Evolutionary conservation across 1,139 yeast species (phyloP), one percentile per base, ranked within the genome.

Genomic region (Nakaseomyces delphensis): DNA sequence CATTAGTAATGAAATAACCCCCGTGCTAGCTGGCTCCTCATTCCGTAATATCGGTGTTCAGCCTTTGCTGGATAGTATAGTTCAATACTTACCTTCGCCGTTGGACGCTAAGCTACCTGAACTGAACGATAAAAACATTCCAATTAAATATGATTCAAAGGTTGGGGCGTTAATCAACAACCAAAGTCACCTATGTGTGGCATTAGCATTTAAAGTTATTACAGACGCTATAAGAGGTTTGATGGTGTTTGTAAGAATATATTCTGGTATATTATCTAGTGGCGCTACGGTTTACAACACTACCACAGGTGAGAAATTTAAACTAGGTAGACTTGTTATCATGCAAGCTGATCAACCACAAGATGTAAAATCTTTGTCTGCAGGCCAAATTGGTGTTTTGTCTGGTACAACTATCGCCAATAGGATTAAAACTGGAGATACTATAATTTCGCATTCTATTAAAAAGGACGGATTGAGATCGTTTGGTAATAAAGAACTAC

Each of bases 1-100:
- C 0, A 53, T 85, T 3, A 61, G 62, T 0, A 73, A 74, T 43
- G 64, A 68, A 31, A 69, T 85, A 2, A 74, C 83, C 0, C 97
- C 99, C 0, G 83, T 91, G 0, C 66, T 87, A 31, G 86, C 96
- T 62, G 98, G 99, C 3, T 84, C 97, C 1, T 83, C 96, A 42
- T 91, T 91, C 64, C 76, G 73, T 49, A 91, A 91, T 57, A 83
- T 91, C 42, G 98, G 98, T 11, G 95, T 91, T 2, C 98, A 91
- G 58, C 96, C 97, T 0, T 66, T 93, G 43, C 66, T 91, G 65
- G 98, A 91, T 60, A 89, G 94, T 0, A 71, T 89, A 13, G 71
- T 78, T 1, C 73, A 74, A 42, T 91, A 74, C 54, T 67, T 93
- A 28, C 98, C 99, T 0, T 76, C 91, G 1, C 97, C 98, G 1